Evolutionary conservation across 805 yeast genomes (phyloP), one percentile per base, ranked within the genome.

Genomic region (Grigorovia humatica): DNA sequence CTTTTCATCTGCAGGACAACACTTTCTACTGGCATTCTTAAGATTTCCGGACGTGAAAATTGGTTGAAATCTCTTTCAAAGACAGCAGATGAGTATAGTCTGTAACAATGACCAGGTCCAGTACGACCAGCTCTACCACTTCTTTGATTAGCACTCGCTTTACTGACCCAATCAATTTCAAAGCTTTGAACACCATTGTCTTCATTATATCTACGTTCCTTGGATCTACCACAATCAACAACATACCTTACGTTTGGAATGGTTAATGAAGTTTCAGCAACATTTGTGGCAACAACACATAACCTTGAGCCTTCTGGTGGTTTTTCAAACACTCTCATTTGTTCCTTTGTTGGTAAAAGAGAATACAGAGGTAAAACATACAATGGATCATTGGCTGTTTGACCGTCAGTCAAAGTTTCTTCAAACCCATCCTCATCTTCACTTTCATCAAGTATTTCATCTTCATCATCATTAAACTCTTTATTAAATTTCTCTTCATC

Each of bases 101-200:
- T 74, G 66, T 93, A 93, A 66, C 96, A 88, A 63, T 93, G 98
- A 53, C 99, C 99, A 0, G 99, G 97, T 0, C 98, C 99, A 0
- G 96, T 90, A 76, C 98, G 83, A 65, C 97, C 98, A 48, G 98
- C 98, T 74, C 98, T 82, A 64, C 98, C 98, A 18, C 95, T 72
- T 71, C 99, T 78, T 73, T 93, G 99, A 58, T 81, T 93, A 0
- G 98, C 91, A 53, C 96, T 85, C 1, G 99, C 99, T 61, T 93
- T 89, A 47, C 96, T 85, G 4, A 90, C 75, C 97, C 97, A 93
- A 51, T 80, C 85, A 48, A 93, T 76, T 62, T 87, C 93, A 68
- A 85, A 95, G 54, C 95, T 85, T 69, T 91, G 98, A 38, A 93
- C 95, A 2, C 96, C 95, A 12, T 88, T 86, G 32, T 80, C 82